Conservation (phyloP, 805 yeast genomes). For the Naumovozyma dairenensis region DNA sequence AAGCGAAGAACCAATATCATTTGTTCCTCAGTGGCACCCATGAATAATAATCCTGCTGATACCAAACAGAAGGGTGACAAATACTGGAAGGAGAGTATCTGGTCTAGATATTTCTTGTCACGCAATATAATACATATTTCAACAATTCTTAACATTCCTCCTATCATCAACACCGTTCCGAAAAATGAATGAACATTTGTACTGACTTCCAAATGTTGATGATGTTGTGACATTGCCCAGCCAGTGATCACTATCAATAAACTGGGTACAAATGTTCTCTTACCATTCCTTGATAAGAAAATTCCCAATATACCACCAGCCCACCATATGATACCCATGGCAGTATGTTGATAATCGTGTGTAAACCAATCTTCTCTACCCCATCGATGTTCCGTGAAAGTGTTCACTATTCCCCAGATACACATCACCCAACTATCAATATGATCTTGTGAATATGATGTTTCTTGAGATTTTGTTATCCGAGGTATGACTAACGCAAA, state of each 20-base stretch:
- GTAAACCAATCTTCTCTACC: constrained; percentile 80
- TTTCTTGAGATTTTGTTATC: constrained; percentile 45
- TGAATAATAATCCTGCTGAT: constrained; percentile 70
- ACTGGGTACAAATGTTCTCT: constrained; percentile 71
- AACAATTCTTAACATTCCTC: constrained; percentile 65
- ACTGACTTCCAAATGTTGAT: constrained; percentile 63
- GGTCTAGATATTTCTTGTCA: constrained; percentile 42
- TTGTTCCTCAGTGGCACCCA: constrained; percentile 92
- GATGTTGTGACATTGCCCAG: constrained; percentile 88
- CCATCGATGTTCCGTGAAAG: constrained; percentile 96
- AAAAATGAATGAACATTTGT: constrained; percentile 84
- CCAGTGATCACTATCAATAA: constrained; percentile 80
- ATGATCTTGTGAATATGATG: constrained; percentile 63
- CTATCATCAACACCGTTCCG: constrained; percentile 69
- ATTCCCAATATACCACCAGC: constrained; percentile 84
- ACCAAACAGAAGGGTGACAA: constrained; percentile 75
- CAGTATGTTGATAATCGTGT: constrained; percentile 91
- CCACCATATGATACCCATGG: constrained; percentile 97
- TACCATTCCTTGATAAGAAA: constrained; percentile 56
- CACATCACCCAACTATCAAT: constrained; percentile 76
- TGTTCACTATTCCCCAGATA: constrained; percentile 85
- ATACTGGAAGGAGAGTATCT: constrained; percentile 66
- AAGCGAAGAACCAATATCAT: constrained; percentile 56
- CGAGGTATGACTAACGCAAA: constrained; percentile 65
- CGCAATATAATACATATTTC: constrained; percentile 71